Conservation (phyloP, 495 filamentous ascomycete genomes). For the Aspergillus steynii region DNA sequence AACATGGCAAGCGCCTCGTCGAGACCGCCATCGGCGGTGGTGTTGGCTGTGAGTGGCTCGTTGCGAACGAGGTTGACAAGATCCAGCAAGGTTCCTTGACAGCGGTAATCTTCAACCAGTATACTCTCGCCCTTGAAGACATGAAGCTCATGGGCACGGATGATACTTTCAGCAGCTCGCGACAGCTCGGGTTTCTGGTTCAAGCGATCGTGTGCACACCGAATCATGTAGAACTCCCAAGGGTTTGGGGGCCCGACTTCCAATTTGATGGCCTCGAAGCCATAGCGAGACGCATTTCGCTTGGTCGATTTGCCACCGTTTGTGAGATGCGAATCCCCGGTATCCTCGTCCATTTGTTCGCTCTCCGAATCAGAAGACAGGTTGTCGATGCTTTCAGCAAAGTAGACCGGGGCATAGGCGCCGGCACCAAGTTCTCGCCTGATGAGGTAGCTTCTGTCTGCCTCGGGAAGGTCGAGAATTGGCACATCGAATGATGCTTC, state of each 20-base stretch:
- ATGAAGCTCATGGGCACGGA: conserved; percentile 83
- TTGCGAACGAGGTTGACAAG: conserved; percentile 82
- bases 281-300: conserved; percentile 40
- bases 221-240: conserved; percentile 98
- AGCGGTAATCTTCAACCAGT: conserved; percentile 81
- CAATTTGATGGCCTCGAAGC: conserved; percentile 87
- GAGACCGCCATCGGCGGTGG: conserved; percentile 60
- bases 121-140: conserved; percentile 84
- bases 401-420: conserved; percentile 92
- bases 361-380: conserved; percentile 48
- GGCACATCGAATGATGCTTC: conserved; percentile 59
- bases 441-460: conserved; percentile 65
- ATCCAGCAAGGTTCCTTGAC: conserved; percentile 90
- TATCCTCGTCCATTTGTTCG: conserved; percentile 30
- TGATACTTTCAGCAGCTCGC: conserved; percentile 71
- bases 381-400: conserved; percentile 70
- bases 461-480: conserved; percentile 64
- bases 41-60: conserved; percentile 51
- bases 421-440: conserved; percentile 89
- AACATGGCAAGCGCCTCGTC: conserved; percentile 93
- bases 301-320: conserved; percentile 19
- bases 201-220: conserved; percentile 72
- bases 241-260: conserved; percentile 77
- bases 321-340: conserved; percentile 13
- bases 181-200: conserved; percentile 39